Evolutionary conservation across 345 rosid species (phyloP), one percentile per base, ranked within the genome.

Genomic region (Eucalyptus fibrosa): DNA sequence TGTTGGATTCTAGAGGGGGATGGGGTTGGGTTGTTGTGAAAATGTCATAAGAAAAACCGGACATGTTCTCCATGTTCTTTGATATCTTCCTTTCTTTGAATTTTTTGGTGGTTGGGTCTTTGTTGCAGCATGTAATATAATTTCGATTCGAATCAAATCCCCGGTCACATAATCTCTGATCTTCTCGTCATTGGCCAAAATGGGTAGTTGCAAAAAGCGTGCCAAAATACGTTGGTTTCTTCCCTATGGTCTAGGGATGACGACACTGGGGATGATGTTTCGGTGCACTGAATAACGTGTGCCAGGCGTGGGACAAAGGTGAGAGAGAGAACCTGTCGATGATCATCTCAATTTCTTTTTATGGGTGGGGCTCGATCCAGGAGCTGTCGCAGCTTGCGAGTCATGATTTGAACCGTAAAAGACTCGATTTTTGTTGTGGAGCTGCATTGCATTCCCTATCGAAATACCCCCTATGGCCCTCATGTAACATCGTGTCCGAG

Each of bases 41-140:
- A 37, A 23, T 3, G 47, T 77, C 47, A 34, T 80, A 55, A 40
- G 42, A 49, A 50, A 82, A 47, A n/a, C 53, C 83, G 47, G 83
- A 77, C 92, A 90, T 93, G 94, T 90, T 51, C 91, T 93, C 89
- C 91, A 50, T 93, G 92, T 92, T 92, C 89, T 60, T 86, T 69
- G 50, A 81, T 81, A 69, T 87, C 72, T 69, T 50, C 19, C 50
- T 69, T 50, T 42, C n/a, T 47, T 55, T 47, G 45, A 44, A 42
- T 40, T 28, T 89, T 56, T 32, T 60, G 30, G 21, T 19, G 53
- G 62, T 17, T 12, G 14, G 53, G 23, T 60, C 26, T 53, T 17
- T 77, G 47, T 40, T 77, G 47, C 85, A 77, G 85, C 30, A 6
- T 77, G 85, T 77, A 77, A 77, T 77, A 77, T 77, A 77, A 77